phyloP scores from a whole-genome alignment of 257 asterid species.

The Leonotis leonurus region DNA sequence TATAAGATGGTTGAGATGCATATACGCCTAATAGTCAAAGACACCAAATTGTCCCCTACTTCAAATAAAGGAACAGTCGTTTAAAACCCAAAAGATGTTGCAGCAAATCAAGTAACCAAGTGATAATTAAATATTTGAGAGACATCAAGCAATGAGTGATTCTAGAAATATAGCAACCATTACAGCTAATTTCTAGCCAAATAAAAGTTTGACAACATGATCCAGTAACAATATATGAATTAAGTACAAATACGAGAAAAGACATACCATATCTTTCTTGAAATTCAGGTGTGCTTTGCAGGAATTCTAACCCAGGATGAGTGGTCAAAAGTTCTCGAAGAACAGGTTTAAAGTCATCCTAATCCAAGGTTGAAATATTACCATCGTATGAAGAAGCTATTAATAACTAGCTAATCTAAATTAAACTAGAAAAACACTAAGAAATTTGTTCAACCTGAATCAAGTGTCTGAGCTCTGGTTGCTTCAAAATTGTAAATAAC shows the following conservation, averaged over 20 bases:
- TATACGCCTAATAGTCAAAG: background rate
- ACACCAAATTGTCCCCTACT: background rate
- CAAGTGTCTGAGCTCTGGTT: conserved; percentile 64
- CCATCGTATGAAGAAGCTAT: conserved; percentile 15
- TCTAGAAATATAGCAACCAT: background rate
- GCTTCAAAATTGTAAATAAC: conserved; percentile 75
- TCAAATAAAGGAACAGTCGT: background rate
- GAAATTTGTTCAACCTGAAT: conserved; percentile 50
- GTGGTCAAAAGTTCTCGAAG: conserved; percentile 94
- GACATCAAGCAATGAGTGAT: no score
- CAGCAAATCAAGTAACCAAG: no score
- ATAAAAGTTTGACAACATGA: background rate
- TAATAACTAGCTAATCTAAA: conserved; percentile 10
- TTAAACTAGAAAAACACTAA: background rate
- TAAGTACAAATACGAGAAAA: conserved; percentile 1
- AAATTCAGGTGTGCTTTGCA: conserved; percentile 97
- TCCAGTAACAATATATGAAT: no score
- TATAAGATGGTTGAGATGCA: background rate
- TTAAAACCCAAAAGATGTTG: background rate
- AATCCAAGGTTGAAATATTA: conserved; percentile 12
- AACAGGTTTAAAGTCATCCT: conserved; percentile 94
- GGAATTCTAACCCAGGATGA: conserved; percentile 98
- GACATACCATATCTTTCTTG: conserved; percentile 96
- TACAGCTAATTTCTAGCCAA: background rate
- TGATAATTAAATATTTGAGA: background rate